Conservation (phyloP, 371 early-diverging fungal species). For the Lichtheimia hyalospora region DNA sequence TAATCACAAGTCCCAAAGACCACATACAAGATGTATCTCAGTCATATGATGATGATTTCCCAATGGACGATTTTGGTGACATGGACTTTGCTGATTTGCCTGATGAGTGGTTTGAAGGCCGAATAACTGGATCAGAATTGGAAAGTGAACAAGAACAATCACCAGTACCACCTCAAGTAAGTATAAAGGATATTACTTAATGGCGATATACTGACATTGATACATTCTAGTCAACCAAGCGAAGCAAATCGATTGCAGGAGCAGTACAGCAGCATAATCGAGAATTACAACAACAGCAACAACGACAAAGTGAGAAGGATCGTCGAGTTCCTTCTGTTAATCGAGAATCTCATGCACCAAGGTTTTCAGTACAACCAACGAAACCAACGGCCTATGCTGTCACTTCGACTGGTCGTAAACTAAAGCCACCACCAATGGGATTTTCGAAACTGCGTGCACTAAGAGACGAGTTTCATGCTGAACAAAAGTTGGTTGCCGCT, state of each 20-base stretch:
- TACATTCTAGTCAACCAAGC: background rate
- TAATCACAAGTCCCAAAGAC: background rate
- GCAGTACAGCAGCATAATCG: background rate
- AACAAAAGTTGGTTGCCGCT: slow-evolving; percentile 32
- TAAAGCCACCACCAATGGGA: slow-evolving; percentile 43
- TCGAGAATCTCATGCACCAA: background rate
- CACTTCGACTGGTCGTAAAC: slow-evolving; percentile 38
- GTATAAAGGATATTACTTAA: background rate
- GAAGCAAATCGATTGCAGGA: slow-evolving; percentile 4
- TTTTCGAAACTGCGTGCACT: slow-evolving; percentile 37
- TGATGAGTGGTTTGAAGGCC: slow-evolving; percentile 37
- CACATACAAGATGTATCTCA: background rate
- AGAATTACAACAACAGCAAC: background rate
- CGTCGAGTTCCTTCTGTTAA: background rate
- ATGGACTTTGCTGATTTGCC: slow-evolving; percentile 39
- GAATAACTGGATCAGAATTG: background rate
- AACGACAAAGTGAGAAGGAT: slow-evolving; percentile 4
- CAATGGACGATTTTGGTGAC: slow-evolving; percentile 27
- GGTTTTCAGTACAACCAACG: background rate
- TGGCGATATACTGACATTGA: background rate
- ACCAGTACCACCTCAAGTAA: background rate
- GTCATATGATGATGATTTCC: slow-evolving; percentile 6
- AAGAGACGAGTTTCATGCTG: slow-evolving; percentile 34
- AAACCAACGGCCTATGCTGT: slow-evolving; percentile 36
- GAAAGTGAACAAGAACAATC: background rate